Evolutionary conservation across 2,329 filamentous ascomycete genomes (phyloP).

Genomic region (Clathrospora elynae): DNA sequence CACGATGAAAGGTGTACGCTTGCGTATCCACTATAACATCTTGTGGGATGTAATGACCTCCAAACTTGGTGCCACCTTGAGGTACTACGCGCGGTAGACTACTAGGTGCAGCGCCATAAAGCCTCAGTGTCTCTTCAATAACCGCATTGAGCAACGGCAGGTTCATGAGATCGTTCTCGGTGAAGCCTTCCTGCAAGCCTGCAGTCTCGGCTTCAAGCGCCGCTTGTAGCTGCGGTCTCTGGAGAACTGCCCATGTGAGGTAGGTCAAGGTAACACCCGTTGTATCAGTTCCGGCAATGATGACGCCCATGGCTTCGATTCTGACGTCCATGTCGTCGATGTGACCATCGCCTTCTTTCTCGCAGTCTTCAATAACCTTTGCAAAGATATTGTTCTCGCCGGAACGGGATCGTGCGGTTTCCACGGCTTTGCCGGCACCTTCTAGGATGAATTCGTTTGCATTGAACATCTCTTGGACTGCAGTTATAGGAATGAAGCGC

Average conservation of each 20-base stretch:
- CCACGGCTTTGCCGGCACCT: conserved; percentile 39
- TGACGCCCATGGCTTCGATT: conserved; percentile 42
- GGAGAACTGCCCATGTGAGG: conserved; percentile 42
- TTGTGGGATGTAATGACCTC: conserved; percentile 44
- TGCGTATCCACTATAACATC: conserved; percentile 49
- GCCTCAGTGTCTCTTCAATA: conserved; percentile 49
- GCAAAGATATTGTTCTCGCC: conserved; percentile 43
- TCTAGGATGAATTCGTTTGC: conserved; percentile 41
- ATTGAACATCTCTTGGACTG: conserved; percentile 44
- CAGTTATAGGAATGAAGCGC: conserved; percentile 37
- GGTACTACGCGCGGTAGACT: conserved; percentile 48
- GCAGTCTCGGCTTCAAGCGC: conserved; percentile 33
- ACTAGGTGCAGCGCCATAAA: conserved; percentile 46
- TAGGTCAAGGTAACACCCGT: conserved; percentile 44
- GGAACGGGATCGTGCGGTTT: conserved; percentile 36
- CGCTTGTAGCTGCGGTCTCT: conserved; percentile 25
- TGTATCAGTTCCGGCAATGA: conserved; percentile 46
- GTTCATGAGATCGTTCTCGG: conserved; percentile 39
- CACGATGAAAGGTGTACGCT: conserved; percentile 49
- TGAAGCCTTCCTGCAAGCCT: conserved; percentile 23
- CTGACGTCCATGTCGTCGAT: conserved; percentile 43
- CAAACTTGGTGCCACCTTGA: conserved; percentile 41
- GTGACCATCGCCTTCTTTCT: conserved; percentile 36
- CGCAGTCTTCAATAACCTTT: conserved; percentile 40
- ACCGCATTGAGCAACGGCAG: conserved; percentile 46